Evolutionary conservation across 2,329 filamentous ascomycete genomes (phyloP), one percentile per base, ranked within the genome.

Genomic region (Cladophialophora yegresii): DNA sequence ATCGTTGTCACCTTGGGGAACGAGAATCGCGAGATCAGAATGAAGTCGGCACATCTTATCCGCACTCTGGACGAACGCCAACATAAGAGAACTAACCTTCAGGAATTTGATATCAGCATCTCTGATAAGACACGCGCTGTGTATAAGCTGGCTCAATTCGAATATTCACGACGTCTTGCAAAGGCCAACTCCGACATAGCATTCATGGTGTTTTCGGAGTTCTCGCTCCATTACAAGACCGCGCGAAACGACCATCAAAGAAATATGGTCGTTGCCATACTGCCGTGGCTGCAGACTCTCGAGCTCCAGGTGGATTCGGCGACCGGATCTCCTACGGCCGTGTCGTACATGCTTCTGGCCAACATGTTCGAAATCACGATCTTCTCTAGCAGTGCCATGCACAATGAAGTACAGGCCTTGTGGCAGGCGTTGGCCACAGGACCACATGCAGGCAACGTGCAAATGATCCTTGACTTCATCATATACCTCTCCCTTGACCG

Each of bases 91-190:
- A 96, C 93, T 1, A 96, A 96, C 73, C 87, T 99, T 6, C 92
- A 96, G 74, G 95, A 99, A 75, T 96, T 97, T 64, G 95, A 99
- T 73, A 98, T 99, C 72, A 97, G 93, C 75, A 95, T 99, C 63
- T 96, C 93, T 0, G 96, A 99, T 78, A 98, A 97, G 78, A 99
- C 96, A 0, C 96, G 96, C 70, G 93, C 93, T 0, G 93, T 99
- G 2, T 99, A 98, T 78, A 99, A 99, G 78, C 83, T 96, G 51
- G 95, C 96, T 0, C 95, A 99, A 74, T 98, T 97, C 70, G 93
- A 98, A 74, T 96, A 96, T 23, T 98, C 95, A 0, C 92, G 93
- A 72, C 85, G 93, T 22, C 84, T 99, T 45, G 90, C 93, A 1
- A 91, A 91, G 72, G 91, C 96, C 69, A 91, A 99, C 74, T 86